phyloP scores from a whole-genome alignment of 2,329 filamentous ascomycete genomes.

The Bimuria novae-zelandiae region DNA sequence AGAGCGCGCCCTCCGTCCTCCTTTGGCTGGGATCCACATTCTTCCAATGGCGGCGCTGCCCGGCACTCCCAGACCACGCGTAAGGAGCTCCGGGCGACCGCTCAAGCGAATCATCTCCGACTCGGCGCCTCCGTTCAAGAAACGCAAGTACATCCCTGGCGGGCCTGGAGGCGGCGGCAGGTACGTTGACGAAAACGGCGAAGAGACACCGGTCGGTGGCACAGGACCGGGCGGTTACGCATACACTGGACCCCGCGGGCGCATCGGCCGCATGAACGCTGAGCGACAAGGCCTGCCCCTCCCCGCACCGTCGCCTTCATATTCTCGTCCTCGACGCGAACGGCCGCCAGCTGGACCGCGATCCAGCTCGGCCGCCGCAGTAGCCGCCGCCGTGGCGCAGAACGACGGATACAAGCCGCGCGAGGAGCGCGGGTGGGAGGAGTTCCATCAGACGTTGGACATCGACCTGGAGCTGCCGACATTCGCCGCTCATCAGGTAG shows the following conservation, averaged over 20 bases:
- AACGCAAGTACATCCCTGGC: conserved; percentile 74
- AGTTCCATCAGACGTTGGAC: conserved; percentile 95
- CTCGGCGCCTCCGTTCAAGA: conserved; percentile 51
- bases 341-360: conserved; percentile 61
- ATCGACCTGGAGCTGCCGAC: conserved; percentile 80
- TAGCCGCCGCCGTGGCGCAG: conserved; percentile 84
- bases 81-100: conserved; percentile 39
- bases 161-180: conserved; percentile 84
- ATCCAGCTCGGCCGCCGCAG: conserved; percentile 85
- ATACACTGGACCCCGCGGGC: conserved; percentile 59
- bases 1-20: conserved; percentile 22
- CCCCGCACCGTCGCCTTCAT: conserved; percentile 54
- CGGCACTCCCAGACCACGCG: conserved; percentile 44
- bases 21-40: conserved; percentile 31
- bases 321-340: conserved; percentile 44
- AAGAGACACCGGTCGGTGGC: conserved; percentile 61
- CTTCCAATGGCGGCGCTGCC: conserved; percentile 35
- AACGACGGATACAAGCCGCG: conserved; percentile 96
- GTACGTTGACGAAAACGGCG: conserved; percentile 74
- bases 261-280: conserved; percentile 57
- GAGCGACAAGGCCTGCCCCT: conserved; percentile 48
- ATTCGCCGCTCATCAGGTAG: conserved; percentile 82
- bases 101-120: conserved; percentile 42
- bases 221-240: conserved; percentile 56
- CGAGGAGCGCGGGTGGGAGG: conserved; percentile 96